A percentile compares a stretch with the other conserved stretches of the same genome.
Conservation (phyloP, 2,329 filamentous ascomycete genomes). For the Alternaria arbusti region DNA sequence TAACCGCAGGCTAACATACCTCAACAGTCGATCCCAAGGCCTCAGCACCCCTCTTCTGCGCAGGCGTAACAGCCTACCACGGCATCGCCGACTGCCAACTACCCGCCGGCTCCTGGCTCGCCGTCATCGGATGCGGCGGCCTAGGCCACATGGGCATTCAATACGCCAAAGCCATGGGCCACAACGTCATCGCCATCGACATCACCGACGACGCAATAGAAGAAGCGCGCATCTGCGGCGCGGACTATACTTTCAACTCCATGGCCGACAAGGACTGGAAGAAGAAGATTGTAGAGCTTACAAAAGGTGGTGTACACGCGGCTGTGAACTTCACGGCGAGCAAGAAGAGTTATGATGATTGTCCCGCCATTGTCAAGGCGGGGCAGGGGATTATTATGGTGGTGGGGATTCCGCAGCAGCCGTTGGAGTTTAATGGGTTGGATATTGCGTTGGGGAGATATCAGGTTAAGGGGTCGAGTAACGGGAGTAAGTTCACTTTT, state of each 20-base stretch:
- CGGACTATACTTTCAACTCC: slow-evolving; percentile 42
- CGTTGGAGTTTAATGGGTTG: slow-evolving; percentile 39
- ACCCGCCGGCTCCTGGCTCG: slow-evolving; percentile 37
- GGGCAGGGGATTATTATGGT: slow-evolving; percentile 43
- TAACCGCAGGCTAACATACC: neutral
- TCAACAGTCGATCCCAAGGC: slow-evolving; percentile 31
- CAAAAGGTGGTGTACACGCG: slow-evolving; percentile 37
- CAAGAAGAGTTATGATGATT: slow-evolving; percentile 43
- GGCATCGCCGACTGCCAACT: slow-evolving; percentile 38
- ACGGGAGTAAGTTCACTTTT: slow-evolving; percentile 36
- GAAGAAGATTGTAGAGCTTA: slow-evolving; percentile 38
- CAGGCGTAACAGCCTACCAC: slow-evolving; percentile 41
- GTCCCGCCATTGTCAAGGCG: slow-evolving; percentile 38
- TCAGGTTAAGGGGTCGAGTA: slow-evolving; percentile 39
- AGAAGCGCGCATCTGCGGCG: slow-evolving; percentile 39
- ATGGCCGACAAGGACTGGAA: slow-evolving; percentile 36
- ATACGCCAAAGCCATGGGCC: slow-evolving; percentile 43
- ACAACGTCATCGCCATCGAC: slow-evolving; percentile 41
- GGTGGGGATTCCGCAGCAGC: slow-evolving; percentile 41
- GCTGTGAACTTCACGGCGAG: slow-evolving; percentile 42
- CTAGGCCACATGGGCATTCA: slow-evolving; percentile 43
- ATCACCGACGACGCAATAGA: slow-evolving; percentile 38
- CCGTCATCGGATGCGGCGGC: slow-evolving; percentile 39
- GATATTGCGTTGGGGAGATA: slow-evolving; percentile 40
- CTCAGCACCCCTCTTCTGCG: slow-evolving; percentile 40